Evolutionary conservation across 345 rosid genomes (phyloP), one percentile per base, ranked within the genome.

Genomic region (Anacardium occidentale): DNA sequence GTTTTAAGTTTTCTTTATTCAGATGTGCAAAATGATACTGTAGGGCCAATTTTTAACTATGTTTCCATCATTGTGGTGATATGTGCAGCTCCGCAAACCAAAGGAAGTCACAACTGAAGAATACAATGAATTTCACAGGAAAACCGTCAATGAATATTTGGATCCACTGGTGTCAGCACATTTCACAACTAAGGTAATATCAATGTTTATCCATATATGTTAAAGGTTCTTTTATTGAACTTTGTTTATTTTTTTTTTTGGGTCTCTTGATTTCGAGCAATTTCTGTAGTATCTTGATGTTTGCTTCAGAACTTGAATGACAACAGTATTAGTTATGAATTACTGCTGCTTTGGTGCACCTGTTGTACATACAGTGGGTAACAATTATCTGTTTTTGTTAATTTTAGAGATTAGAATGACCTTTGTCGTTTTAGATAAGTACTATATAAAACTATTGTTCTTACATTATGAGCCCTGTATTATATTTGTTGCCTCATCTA

Each of bases 141-240:
- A 87, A 52, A 88, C 99, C 47, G 92, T 95, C 65, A 91, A 87
- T 62, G 99, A 95, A 76, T 95, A 92, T 80, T 75, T 91, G 83
- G 99, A 95, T 75, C 99, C 98, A 24, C 80, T 89, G 70, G 98
- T 98, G 51, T 95, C 98, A 22, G 92, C 99, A 40, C 98, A 95
- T 78, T 95, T 95, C 79, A 95, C 97, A 9, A 95, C 99, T 52
- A 98, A 95, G 99, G 99, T 92, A 85, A 58, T 58, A 5, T 45
- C 10, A 15, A 7, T 15, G 22, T 2, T 48, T 48, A 4, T 3
- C 18, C 54, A 7, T 4, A 47, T 64, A 24, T 64, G 68, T n/a
- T 64, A 13, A n/a, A 21, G 53, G 14, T 21, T 63, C 52, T 10
- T 42, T 25, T 13, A 21, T 37, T 42, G 63, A 40, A 42, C 24